Evolutionary conservation across 1,139 yeast genomes (phyloP).

Genomic region (Blastobotrys persicus): DNA sequence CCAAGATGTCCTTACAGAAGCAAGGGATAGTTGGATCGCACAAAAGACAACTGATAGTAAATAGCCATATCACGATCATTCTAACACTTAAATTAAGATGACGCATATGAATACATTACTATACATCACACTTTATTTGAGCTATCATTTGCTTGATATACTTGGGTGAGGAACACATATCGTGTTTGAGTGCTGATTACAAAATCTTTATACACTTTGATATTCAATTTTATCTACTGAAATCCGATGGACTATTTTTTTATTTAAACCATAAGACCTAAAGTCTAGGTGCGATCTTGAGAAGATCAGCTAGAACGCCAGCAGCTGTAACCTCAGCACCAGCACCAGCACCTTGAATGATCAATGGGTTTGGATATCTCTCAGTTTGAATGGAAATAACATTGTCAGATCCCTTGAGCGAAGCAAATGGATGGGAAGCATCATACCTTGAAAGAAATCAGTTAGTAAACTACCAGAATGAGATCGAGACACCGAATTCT

Average conservation of each 20-base stretch:
- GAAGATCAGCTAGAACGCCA: conserved; percentile 91
- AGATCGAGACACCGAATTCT: too few relatives aligned
- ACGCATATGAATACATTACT: too few relatives aligned
- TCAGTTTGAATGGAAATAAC: conserved; percentile 88
- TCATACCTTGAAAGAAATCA: conserved; percentile 39
- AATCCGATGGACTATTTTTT: too few relatives aligned
- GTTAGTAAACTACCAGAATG: background rate
- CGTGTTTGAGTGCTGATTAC: too few relatives aligned
- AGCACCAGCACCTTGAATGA: conserved; percentile 97
- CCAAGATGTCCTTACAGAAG: conserved; percentile 55
- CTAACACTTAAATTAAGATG: too few relatives aligned
- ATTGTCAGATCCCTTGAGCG: conserved; percentile 93
- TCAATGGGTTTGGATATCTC: conserved; percentile 88
- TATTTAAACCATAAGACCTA: too few relatives aligned
- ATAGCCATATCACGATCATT: background rate
- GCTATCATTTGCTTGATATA: too few relatives aligned
- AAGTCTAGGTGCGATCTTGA: conserved; percentile 86
- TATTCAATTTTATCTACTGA: too few relatives aligned
- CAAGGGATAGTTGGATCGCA: conserved; percentile 18
- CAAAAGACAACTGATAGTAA: conserved; percentile 5
- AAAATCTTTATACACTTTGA: too few relatives aligned
- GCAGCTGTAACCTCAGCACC: conserved; percentile 99
- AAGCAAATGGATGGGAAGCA: conserved; percentile 90
- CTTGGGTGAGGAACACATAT: too few relatives aligned
- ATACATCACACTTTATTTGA: too few relatives aligned